Conservation (phyloP, 345 rosid genomes). For the Anacardium occidentale region DNA sequence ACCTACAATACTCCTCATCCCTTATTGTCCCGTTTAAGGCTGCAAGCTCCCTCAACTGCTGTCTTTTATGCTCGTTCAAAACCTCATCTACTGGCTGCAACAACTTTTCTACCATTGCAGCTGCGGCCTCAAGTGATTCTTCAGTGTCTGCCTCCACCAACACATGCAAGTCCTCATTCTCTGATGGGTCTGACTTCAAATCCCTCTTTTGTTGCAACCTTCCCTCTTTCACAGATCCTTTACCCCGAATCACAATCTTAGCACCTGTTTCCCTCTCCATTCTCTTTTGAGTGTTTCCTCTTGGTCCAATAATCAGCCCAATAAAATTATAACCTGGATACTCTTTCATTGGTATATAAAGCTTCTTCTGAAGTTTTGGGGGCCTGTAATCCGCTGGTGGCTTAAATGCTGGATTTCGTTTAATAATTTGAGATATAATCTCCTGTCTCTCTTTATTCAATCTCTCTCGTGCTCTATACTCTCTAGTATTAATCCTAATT, state of each 20-base stretch:
- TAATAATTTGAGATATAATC: constrained; percentile 83
- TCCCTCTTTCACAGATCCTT: constrained; percentile 94
- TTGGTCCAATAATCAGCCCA: constrained; percentile 89
- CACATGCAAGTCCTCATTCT: constrained; percentile 98
- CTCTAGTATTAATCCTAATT: constrained; percentile 81
- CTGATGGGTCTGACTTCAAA: constrained; percentile 85
- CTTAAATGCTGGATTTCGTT: constrained; percentile 87
- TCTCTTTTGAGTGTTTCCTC: constrained; percentile 97
- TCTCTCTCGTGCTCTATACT: constrained; percentile 83
- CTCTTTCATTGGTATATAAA: constrained; percentile 91
- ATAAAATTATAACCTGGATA: constrained; percentile 93
- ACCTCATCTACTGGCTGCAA: constrained; percentile 98
- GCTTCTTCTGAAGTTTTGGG: constrained; percentile 95
- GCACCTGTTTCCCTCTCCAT: constrained; percentile 98
- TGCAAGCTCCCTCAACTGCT: constrained; percentile 95
- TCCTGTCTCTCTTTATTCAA: constrained; percentile 90
- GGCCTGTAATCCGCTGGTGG: constrained; percentile 98
- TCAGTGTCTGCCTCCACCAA: constrained; percentile 93
- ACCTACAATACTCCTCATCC: constrained; percentile 92
- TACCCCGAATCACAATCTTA: constrained; percentile 90
- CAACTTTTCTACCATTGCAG: constrained; percentile 95
- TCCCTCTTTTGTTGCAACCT: constrained; percentile 93
- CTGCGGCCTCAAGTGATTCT: constrained; percentile 90
- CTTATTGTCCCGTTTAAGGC: constrained; percentile 96
- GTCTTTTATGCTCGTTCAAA: constrained; percentile 96